Base-by-base conservation (phyloP, 192 early-diverging fungal genomes). In the Umbelopsis sp. region DNA sequence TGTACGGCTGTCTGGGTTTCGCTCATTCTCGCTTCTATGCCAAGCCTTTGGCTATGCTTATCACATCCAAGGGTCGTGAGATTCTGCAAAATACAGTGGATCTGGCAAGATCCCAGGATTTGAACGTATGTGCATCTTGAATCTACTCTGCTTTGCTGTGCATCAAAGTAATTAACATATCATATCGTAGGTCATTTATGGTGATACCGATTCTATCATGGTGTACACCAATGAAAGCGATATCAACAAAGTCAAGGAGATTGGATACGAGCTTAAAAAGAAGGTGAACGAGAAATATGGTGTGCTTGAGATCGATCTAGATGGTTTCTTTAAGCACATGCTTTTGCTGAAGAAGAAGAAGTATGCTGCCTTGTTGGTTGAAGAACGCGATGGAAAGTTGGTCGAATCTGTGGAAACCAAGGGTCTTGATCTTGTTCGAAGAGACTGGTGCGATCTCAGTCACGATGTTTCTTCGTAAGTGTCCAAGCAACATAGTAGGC, bases 181-280 rank as follows among this genome's bases (percentile, higher is more conserved):
- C 38, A 41, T 41, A 11, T 41, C 4, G 38, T 11, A 89, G 77
- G 97, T 99, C 4, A 97, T 99, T 77, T 99, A 99, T 83, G 98
- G 98, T 68, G 98, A 99, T 74, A 99, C 98, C 2, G 98, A 99
- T 80, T 98, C 96, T 0, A 95, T 99, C 66, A 98, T 99, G 96
- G 93, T 99, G 50, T 84, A 96, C 74, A 98, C 96, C 3, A 89
- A 92, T 72, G 86, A 89, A 6, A 85, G 75, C 10, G 86, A 92
- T 32, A 73, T 98, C 0, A 74, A 78, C 0, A 81, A 93, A 32
- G 97, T 93, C 47, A 87, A 89, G 44, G 87, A 92, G 24, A 85
- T 98, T 29, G 97, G 94, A 16, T 84, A 90, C 12, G 84, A 91
- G 11, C 86, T 99, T 65, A 94, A 94, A 72, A 86, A 89, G 65